Percentiles rank a stretch among this genome's conserved stretches.
Conservation (phyloP, 2,329 filamentous ascomycete genomes). For the Talaromyces piceae region DNA sequence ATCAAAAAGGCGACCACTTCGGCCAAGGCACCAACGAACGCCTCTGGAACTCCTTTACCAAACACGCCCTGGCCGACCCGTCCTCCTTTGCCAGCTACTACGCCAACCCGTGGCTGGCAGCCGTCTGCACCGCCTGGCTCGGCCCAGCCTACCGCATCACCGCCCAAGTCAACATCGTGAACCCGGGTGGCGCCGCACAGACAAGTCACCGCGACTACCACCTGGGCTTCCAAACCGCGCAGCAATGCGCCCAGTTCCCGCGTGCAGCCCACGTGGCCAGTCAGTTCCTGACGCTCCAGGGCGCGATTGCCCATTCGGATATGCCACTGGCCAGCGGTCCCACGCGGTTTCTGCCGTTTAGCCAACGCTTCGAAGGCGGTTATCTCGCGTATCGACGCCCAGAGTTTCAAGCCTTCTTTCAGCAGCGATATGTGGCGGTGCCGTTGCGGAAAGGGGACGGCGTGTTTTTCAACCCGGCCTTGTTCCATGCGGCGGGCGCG, state of each 20-base stretch:
- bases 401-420: slow-evolving; percentile 50
- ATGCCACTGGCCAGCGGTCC: slow-evolving; percentile 54
- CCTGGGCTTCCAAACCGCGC: slow-evolving; percentile 53
- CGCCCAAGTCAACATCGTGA: slow-evolving; percentile 56
- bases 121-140: slow-evolving; percentile 49
- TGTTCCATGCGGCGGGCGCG: slow-evolving; percentile 57
- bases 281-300: slow-evolving; percentile 55
- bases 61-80: slow-evolving; percentile 49
- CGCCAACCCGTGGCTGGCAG: slow-evolving; percentile 53
- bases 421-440: slow-evolving; percentile 45
- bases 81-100: slow-evolving; percentile 49
- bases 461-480: slow-evolving; percentile 56
- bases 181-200: slow-evolving; percentile 52
- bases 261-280: slow-evolving; percentile 47
- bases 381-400: slow-evolving; percentile 51
- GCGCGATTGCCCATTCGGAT: slow-evolving; percentile 55
- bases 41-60: slow-evolving; percentile 61
- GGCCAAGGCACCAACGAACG: slow-evolving; percentile 49
- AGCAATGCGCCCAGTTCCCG: slow-evolving; percentile 43
- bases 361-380: slow-evolving; percentile 50
- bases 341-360: slow-evolving; percentile 55
- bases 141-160: slow-evolving; percentile 55
- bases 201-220: slow-evolving; percentile 57
- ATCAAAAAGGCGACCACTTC: slow-evolving; percentile 53
- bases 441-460: slow-evolving; percentile 52